Base-by-base conservation (phyloP, 768 basidiomycete genomes). In the Lactarius trivialis region DNA sequence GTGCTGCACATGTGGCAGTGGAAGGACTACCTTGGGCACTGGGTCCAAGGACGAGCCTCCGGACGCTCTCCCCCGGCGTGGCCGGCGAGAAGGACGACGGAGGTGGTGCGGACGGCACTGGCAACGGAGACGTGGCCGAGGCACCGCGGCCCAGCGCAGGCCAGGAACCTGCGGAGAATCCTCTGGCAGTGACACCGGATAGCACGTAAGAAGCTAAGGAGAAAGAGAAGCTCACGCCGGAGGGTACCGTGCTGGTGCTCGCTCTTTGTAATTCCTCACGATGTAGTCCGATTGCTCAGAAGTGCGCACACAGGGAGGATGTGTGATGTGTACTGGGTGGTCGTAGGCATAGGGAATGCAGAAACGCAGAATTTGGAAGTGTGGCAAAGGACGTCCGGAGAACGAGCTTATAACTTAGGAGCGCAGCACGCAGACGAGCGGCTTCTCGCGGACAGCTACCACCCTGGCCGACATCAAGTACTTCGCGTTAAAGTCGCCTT, bases 401-500 rank as follows among this genome's bases (percentile, higher is more conserved):
- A n/a, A n/a, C n/a, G n/a, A n/a, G 49, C 76, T 86, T 0, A 82
- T 91, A 0, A 89, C 30, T 6, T 30, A 30, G 3, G 30, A 30
- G 84, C 78, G 56, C 81, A n/a, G n/a, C n/a, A n/a, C n/a, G n/a
- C n/a, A n/a, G n/a, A n/a, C n/a, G n/a, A n/a, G 92, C 19, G 89
- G 91, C 9, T 83, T 84, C n/a, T 83, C 82, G 60, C 82, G 55
- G n/a, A 48, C 50, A 70, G 70, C 71, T 66, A 72, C 71, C 77
- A 66, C 64, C 78, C 64, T 43, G 80, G n/a, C 89, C 61, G 89
- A 82, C 67, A 87, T 95, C 72, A 93, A 89, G 68, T 80, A 86
- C n/a, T n/a, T 11, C 1, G 80, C 80, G 2, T 82, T 85, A 76
- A 97, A 94, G 73, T 90, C 91, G 79, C 86, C 1, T 94, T 96